Base-by-base conservation (phyloP, 2,329 filamentous ascomycete species). In the Rhexocercosporidium sp. region DNA sequence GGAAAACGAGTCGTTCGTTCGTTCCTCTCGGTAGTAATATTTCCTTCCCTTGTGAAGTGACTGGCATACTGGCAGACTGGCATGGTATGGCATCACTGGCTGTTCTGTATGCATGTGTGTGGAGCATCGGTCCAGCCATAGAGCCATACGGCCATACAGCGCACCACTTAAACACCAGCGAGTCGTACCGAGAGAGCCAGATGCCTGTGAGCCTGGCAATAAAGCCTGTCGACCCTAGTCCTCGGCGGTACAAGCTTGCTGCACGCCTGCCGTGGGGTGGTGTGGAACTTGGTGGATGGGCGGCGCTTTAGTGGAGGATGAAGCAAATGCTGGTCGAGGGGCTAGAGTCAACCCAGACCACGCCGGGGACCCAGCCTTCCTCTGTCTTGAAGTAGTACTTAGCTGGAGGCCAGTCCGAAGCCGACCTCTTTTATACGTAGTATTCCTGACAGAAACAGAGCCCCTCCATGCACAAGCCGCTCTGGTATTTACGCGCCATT, bases 11-110 rank as follows among this genome's bases (percentile, higher is more conserved):
- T 51, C 59, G 46, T 62, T 62, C 57, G 59, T 49, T 51, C 59
- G 46, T 62, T 62, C 57, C 44, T 49, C 39, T 62, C 60, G 60
- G 60, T 37, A 62, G 53, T 57, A 62, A 18, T 41, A 37, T 60
- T 37, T 11, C 34, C 34, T 53, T 53, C 27, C 49, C 49, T 31
- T n/a, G 56, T 39, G 20, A 31, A 25, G 18, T 47, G 34, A 20
- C 34, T 37, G 34, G 34, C 34, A 37, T 37, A 11, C 2, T 37
- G 34, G 34, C 34, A 20, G n/a, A n/a, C n/a, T 44, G 37, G 57
- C 37, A 46, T 46, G n/a, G 34, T 9, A 41, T 60, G 39, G 37
- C 41, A 46, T 37, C 39, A 44, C 14, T 37, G 25, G 22, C 37
- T 18, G 25, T 18, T 16, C 14, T 59, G 5, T 18, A 7, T 47